A percentile compares a stretch with the other conserved stretches of the same genome.
phyloP scores from a whole-genome alignment of 768 basidiomycete species.

The Lactarius hatsudake region DNA sequence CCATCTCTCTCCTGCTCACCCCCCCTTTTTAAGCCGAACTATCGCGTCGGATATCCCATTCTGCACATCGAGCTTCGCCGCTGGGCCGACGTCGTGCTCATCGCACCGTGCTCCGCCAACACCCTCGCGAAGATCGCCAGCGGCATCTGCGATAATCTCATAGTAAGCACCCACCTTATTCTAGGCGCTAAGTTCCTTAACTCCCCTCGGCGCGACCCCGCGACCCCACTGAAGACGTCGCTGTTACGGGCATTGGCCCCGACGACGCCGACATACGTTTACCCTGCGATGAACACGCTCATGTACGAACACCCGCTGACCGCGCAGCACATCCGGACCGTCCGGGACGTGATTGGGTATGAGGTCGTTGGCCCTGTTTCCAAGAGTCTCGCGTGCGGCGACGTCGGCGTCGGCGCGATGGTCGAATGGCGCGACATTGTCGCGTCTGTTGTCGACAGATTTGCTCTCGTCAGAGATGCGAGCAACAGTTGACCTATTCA shows the following conservation, averaged over 20 bases:
- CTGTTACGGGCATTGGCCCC: conserved; percentile 83
- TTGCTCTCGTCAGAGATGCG: conserved; percentile 31
- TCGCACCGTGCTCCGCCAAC: conserved; percentile 97
- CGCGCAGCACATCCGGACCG: conserved; percentile 70
- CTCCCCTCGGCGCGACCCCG: not conserved
- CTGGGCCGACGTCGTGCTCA: conserved; percentile 95
- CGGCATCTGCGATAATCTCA: conserved; percentile 88
- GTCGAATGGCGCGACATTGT: conserved; percentile 94
- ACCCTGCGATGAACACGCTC: conserved; percentile 98
- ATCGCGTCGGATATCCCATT: conserved; percentile 84
- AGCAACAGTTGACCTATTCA: not conserved
- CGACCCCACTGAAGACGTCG: conserved; percentile 50
- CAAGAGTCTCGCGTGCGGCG: conserved; percentile 88
- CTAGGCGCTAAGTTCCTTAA: not conserved
- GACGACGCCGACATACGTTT: conserved; percentile 82
- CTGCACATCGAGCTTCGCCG: conserved; percentile 91
- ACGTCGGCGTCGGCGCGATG: conserved; percentile 94
- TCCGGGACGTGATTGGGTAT: conserved; percentile 77
- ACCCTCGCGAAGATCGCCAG: conserved; percentile 90
- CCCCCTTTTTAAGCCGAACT: conserved; percentile 49
- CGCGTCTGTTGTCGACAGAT: conserved; percentile 59
- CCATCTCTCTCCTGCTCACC: not conserved
- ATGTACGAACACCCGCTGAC: conserved; percentile 98
- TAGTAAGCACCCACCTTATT: conserved; percentile 41
- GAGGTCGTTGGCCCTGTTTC: conserved; percentile 83